Base-by-base conservation (phyloP, 371 early-diverging fungal genomes). In the Coemansia sp. region DNA sequence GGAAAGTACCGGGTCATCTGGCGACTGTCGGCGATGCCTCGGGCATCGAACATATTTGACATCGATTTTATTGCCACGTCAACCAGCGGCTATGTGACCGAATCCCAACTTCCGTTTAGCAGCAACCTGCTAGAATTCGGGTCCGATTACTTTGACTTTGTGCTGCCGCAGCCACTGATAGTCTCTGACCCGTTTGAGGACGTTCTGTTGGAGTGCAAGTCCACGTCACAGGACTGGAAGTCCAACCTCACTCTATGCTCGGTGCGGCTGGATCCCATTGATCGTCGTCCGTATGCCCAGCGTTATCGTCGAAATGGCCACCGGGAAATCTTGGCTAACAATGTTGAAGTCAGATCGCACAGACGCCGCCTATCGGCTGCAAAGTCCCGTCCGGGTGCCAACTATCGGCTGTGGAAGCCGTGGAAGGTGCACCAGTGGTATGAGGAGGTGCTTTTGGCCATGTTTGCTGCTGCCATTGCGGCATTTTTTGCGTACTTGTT, bases 101-200 rank as follows among this genome's bases (percentile, higher is more conserved):
- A 62, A 43, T 54, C 67, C 1, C 67, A 46, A 31, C 52, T 72
- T 32, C 72, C 67, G n/a, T 55, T 10, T 49, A 57, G 37, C 46
- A 31, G 57, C 9, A 53, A 56, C n/a, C 38, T 71, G 48, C 42
- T 71, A 9, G 63, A 71, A n/a, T 71, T 66, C 49, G 72, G 72
- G 8, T 71, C 72, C 14, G 72, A 71, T 52, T 71, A 67, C 47
- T 71, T 71, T 71, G 72, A 71, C 46, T 71, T 71, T 62, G 72
- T 62, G 34, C 62, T 71, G 1, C 58, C 72, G 1, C 33, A 50
- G 14, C 55, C 47, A 7, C 55, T 71, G 14, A 55, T 47, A 12
- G 55, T 71, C 2, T 53, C 48, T 3, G 63, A 50, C 4, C 58
- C 72, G 2, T 71, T 71, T 31, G 72, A 71, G 18, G 62, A 62